Evolutionary conservation across 1,139 yeast species (phyloP).

Genomic region (Yamadazyma pseudoaaseri): DNA sequence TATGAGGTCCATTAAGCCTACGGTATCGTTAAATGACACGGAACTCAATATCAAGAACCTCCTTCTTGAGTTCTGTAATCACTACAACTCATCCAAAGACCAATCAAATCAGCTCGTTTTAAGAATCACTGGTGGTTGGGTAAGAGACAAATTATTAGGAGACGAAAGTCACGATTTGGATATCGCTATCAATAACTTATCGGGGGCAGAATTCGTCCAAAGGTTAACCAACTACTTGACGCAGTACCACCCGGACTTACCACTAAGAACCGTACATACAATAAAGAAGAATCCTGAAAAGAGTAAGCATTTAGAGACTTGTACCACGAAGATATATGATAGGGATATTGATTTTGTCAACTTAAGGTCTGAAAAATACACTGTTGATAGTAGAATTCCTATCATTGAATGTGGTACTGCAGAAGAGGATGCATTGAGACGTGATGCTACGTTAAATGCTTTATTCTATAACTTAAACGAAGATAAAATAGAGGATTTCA

Average conservation of each 20-base stretch:
- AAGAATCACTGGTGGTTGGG: constrained; percentile 99
- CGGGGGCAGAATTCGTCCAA: constrained; percentile 85
- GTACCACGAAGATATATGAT: constrained; percentile 82
- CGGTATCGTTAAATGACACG: constrained; percentile 40
- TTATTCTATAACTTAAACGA: constrained; percentile 78
- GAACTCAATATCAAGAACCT: constrained; percentile 49
- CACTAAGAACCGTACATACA: constrained; percentile 62
- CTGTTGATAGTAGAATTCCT: constrained; percentile 82
- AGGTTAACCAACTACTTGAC: constrained; percentile 56
- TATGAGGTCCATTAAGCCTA: too few species aligned
- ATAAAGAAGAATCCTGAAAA: constrained; percentile 92
- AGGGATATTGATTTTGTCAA: constrained; percentile 91
- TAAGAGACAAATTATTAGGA: constrained; percentile 86
- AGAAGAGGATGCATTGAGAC: constrained; percentile 81
- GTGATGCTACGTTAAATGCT: constrained; percentile 95
- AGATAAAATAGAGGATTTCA: constrained; percentile 75
- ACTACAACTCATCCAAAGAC: constrained; percentile 25
- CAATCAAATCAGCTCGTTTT: constrained; percentile 37
- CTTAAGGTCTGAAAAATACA: constrained; percentile 81
- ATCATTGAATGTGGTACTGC: constrained; percentile 80
- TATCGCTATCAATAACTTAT: constrained; percentile 77
- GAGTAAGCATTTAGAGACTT: constrained; percentile 93
- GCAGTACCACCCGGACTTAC: constrained; percentile 39
- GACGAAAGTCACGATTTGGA: constrained; percentile 82
- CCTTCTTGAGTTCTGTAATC: constrained; percentile 42